phyloP scores from a whole-genome alignment of 148 eudicot genomes.

The Spergularia bocconei region DNA sequence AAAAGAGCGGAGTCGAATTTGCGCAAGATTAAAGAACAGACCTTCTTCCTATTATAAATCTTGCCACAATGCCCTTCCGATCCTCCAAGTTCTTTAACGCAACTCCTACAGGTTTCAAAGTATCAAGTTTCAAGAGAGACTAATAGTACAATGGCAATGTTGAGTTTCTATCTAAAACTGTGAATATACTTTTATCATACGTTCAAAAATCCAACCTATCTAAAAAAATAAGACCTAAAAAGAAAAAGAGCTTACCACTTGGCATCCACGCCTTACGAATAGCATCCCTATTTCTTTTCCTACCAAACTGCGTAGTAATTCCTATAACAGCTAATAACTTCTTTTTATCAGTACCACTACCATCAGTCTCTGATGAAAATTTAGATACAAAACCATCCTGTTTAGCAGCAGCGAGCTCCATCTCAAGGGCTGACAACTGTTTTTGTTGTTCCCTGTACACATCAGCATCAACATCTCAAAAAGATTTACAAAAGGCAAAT shows the following conservation, averaged over 20 bases:
- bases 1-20: not conserved
- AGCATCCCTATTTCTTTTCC: slow-evolving; percentile 71
- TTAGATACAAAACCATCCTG: slow-evolving; percentile 62
- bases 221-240: not conserved
- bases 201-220: not conserved
- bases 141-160: not conserved
- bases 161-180: not conserved
- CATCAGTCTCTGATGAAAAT: slow-evolving; percentile 39
- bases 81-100: slow-evolving; percentile 53
- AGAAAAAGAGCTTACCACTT: slow-evolving; percentile 42
- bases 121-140: slow-evolving; percentile 3
- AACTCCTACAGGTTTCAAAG: slow-evolving; percentile 42
- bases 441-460: slow-evolving; percentile 68
- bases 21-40: slow-evolving; percentile 28
- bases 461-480: slow-evolving; percentile 4
- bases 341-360: slow-evolving; percentile 39
- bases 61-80: slow-evolving; percentile 76
- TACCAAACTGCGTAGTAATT: slow-evolving; percentile 68
- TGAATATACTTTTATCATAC: not conserved
- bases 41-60: slow-evolving; percentile 93
- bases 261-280: slow-evolving; percentile 95
- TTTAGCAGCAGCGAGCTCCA: slow-evolving; percentile 72
- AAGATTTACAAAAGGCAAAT: not conserved
- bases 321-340: slow-evolving; percentile 75
- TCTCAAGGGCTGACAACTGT: slow-evolving; percentile 69